Evolutionary conservation across 352 stramenopile genomes (phyloP).

Genomic region (Pythium apleroticum): DNA sequence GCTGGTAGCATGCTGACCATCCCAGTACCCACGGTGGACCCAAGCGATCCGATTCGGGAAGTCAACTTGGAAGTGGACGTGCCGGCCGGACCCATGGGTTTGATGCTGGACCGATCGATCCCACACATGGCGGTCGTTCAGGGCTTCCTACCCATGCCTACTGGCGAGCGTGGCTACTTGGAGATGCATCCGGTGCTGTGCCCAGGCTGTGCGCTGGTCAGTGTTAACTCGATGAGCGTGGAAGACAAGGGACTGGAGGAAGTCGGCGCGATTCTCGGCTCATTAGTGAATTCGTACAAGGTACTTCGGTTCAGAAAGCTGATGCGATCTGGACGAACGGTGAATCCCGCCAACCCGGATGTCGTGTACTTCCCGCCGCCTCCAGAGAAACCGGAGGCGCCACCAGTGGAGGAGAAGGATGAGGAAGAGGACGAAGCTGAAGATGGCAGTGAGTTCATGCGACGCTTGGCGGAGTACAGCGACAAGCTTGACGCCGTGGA

Average conservation of each 20-base stretch:
- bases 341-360: conserved; percentile 69
- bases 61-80: conserved; percentile 83
- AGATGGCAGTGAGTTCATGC: conserved; percentile 41
- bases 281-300: conserved; percentile 51
- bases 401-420: conserved; percentile 19
- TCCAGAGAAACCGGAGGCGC: conserved; percentile 31
- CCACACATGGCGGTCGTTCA: conserved; percentile 78
- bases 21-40: conserved; percentile 25
- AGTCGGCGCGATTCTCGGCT: conserved; percentile 67
- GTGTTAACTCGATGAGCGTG: conserved; percentile 75
- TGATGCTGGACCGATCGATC: conserved; percentile 82
- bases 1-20: conserved; percentile 9
- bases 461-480: conserved; percentile 44
- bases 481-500: conserved; percentile 50
- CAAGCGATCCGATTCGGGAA: conserved; percentile 62
- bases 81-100: conserved; percentile 74
- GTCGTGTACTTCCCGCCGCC: conserved; percentile 68
- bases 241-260: conserved; percentile 72
- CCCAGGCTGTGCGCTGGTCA: conserved; percentile 73
- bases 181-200: conserved; percentile 81
- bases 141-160: conserved; percentile 68
- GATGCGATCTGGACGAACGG: conserved; percentile 66
- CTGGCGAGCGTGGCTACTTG: conserved; percentile 68
- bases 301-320: conserved; percentile 87
- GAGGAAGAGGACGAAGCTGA: conserved; percentile 1